A percentile compares a stretch with the other conserved stretches of the same genome.
These are phyloP conservation scores for Solanum appendiculatum DNA, from an alignment of 257 asterid species.

Conservation along the genomic window DNA sequence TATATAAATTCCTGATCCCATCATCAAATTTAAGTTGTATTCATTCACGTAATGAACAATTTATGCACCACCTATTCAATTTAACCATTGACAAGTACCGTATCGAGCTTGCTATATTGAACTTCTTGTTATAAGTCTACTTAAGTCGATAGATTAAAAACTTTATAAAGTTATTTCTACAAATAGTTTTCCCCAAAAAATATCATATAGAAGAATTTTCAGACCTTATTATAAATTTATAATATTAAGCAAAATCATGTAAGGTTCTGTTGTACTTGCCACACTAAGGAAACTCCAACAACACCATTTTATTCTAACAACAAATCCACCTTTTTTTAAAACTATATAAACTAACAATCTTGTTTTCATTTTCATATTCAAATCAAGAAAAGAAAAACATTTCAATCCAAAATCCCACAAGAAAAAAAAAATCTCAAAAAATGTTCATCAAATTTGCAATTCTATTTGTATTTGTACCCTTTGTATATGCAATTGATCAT, in stretches of 20 bases:
- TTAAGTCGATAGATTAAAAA: not conserved
- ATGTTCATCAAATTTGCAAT: constrained; percentile 34
- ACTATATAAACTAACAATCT: not conserved
- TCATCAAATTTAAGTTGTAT: not conserved
- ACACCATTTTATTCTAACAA: not conserved
- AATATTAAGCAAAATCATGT: not conserved
- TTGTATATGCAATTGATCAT: constrained; percentile 18
- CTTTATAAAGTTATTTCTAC: not conserved
- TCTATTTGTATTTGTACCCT: constrained; percentile 7
- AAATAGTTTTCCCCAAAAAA: not conserved
- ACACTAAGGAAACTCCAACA: constrained; percentile 14
- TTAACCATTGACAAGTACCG: not conserved
- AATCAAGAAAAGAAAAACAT: not conserved
- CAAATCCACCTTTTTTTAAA: constrained; percentile 5
- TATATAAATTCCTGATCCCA: not conserved
- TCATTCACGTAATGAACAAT: not conserved
- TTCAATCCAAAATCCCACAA: not conserved
- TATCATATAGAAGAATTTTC: not conserved
- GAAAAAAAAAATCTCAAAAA: constrained; percentile 4
- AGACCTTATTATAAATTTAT: not conserved
- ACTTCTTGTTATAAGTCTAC: not conserved
- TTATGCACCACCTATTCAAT: not conserved
- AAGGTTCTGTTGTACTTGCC: constrained; percentile 41
- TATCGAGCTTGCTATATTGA: not conserved
- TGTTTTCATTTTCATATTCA: not conserved